These are phyloP conservation scores for Austroboletus festivus DNA, from an alignment of 768 basidiomycete species.

Conservation along the genomic window DNA sequence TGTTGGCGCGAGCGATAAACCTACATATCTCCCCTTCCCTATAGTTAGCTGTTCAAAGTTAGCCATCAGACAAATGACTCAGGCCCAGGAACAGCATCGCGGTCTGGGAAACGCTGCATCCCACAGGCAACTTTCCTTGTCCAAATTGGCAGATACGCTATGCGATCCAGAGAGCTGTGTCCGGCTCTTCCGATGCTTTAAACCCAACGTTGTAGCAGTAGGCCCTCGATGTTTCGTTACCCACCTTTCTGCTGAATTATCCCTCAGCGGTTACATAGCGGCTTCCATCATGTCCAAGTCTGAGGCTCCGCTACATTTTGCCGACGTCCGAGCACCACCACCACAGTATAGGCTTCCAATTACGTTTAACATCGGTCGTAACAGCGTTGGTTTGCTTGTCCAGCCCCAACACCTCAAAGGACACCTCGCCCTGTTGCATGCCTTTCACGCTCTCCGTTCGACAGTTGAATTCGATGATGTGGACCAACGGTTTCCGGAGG, in stretches of 20 bases:
- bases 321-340: neutral
- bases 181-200: too few relatives aligned
- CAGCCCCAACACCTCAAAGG: conserved; percentile 26
- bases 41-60: too few relatives aligned
- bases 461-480: conserved; percentile 19
- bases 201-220: too few relatives aligned
- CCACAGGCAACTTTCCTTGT: too few relatives aligned
- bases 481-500: conserved; percentile 9
- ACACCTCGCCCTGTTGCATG: conserved; percentile 29
- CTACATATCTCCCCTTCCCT: too few relatives aligned
- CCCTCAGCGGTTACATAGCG: neutral
- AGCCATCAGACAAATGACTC: too few relatives aligned
- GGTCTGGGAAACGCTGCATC: too few relatives aligned
- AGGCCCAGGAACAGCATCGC: too few relatives aligned
- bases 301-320: conserved; percentile 1
- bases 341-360: conserved; percentile 15
- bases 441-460: conserved; percentile 24
- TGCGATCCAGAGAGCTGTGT: too few relatives aligned
- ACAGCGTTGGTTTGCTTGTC: conserved; percentile 13
- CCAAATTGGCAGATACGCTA: too few relatives aligned
- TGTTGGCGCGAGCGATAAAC: too few relatives aligned
- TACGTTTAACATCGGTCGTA: conserved; percentile 11
- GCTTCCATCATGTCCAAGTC: conserved; percentile 1
- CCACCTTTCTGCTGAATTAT: neutral
- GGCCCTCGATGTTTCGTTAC: too few relatives aligned